These are phyloP conservation scores for Ochetophila trinervis DNA, from an alignment of 306 rosid genomes.

Conservation along the genomic window DNA sequence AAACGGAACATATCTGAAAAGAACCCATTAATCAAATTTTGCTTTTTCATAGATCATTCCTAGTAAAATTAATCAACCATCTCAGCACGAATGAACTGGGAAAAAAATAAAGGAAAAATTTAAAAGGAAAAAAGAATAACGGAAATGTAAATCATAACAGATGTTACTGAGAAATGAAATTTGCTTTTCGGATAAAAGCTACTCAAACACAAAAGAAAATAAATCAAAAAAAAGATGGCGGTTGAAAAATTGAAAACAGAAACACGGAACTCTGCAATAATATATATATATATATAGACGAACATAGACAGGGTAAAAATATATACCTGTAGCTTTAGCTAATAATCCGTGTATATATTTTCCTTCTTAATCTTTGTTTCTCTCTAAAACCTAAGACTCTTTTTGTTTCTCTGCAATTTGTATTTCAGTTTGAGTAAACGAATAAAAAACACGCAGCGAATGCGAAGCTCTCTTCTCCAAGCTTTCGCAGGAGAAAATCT, in stretches of 20 bases:
- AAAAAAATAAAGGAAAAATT: too few species aligned
- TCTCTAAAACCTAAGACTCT: neutral
- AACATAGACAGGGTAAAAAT: too few species aligned
- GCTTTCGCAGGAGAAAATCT: neutral
- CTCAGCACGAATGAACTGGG: neutral
- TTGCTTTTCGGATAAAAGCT: too few species aligned
- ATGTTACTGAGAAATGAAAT: too few species aligned
- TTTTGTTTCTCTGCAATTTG: too few species aligned
- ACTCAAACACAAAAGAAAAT: too few species aligned
- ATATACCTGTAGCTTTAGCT: neutral
- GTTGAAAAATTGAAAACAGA: too few species aligned
- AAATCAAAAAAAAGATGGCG: too few species aligned
- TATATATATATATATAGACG: too few species aligned
- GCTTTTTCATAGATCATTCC: neutral
- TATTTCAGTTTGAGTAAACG: neutral
- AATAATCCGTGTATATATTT: neutral
- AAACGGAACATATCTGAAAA: neutral
- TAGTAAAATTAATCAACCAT: neutral
- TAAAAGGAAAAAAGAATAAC: neutral
- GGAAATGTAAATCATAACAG: neutral
- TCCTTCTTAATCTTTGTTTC: neutral
- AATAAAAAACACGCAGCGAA: neutral
- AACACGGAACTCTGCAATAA: too few species aligned
- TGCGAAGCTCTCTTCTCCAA: neutral
- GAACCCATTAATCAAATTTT: conserved; percentile 4